Evolutionary conservation across 176 grass and related monocot species (phyloP), one percentile per base, ranked within the genome.

Genomic region (Aegilops longissima): DNA sequence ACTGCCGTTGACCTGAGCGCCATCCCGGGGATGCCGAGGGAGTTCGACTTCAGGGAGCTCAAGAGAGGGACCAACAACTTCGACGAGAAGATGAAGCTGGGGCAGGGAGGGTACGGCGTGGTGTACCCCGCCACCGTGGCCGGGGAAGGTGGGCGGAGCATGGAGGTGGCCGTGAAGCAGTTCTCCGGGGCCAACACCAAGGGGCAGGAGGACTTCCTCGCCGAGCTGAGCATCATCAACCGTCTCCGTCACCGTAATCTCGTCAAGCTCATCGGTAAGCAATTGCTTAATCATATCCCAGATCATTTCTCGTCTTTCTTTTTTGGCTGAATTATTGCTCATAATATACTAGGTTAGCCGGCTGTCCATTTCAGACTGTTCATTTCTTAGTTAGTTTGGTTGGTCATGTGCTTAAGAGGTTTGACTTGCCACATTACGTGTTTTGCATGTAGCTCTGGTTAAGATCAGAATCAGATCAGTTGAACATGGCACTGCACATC

Each of bases 151-250:
- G 94, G 80, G 12, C 79, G 80, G 90, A 88, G 81, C 80, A 82
- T 83, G 66, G 82, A 86, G 35, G 93, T 98, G n/a, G 95, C 93
- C 51, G 93, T 98, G 13, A 98, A 98, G 88, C 87, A 89, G 87
- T 98, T 98, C 86, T 91, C 92, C 14, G 83, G 90, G 12, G 88
- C 86, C 2, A 94, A 84, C 80, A 94, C 92, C 86, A 90, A 97
- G 85, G 93, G 93, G 13, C 92, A 89, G 80, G 90, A 95, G 62
- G 93, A 98, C 75, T 98, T 98, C 84, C 86, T 98, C 76, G 84
- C 88, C 70, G 93, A 98, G 88, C 93, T 98, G 35, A 91, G 83
- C 66, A 98, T 98, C 73, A 95, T 98, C 85, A 95, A 98, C 77
- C 88, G 92, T 21, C 96, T 98, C 56, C 89, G 96, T 3, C 96